Evolutionary conservation across 352 stramenopile genomes (phyloP).

Genomic region (Phytophthora europaea): DNA sequence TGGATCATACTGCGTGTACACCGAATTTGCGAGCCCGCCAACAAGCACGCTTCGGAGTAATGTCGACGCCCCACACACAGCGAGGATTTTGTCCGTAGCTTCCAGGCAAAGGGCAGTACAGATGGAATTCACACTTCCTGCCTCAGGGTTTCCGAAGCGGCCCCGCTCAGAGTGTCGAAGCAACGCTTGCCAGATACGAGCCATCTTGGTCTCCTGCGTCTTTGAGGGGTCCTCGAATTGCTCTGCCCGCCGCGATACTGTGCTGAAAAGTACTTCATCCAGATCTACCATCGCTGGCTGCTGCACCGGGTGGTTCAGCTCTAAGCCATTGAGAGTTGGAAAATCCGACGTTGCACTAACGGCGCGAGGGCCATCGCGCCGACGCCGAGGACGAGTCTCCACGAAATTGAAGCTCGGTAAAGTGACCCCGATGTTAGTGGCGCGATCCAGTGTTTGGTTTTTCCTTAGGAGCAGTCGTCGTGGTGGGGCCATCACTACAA

Average conservation of each 20-base stretch:
- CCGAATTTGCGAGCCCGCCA: constrained; percentile 68
- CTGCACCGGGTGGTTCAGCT: not conserved
- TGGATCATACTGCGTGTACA: constrained; percentile 63
- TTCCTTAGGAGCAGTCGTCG: constrained; percentile 23
- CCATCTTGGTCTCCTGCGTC: constrained; percentile 57
- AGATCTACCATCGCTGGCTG: constrained; percentile 18
- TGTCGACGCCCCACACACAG: constrained; percentile 43
- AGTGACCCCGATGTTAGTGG: constrained; percentile 40
- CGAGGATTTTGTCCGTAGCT: constrained; percentile 48
- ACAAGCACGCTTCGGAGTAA: constrained; percentile 61
- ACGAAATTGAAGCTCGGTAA: constrained; percentile 80
- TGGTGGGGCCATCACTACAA: constrained; percentile 22
- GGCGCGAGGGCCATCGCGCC: constrained; percentile 12
- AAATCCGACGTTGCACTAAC: constrained; percentile 8
- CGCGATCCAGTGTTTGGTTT: constrained; percentile 26
- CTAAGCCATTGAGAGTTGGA: constrained; percentile 16
- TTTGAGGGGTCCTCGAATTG: constrained; percentile 32
- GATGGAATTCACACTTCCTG: constrained; percentile 56
- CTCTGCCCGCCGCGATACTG: constrained; percentile 24
- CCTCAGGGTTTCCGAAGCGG: constrained; percentile 45
- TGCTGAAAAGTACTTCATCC: constrained; percentile 33
- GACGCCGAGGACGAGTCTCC: constrained; percentile 38
- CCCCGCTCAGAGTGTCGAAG: constrained; percentile 70
- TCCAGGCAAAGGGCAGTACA: constrained; percentile 71
- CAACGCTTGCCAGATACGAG: constrained; percentile 66